A percentile compares a stretch with the other conserved stretches of the same genome.
Evolutionary conservation across 495 filamentous ascomycete species (phyloP).

Genomic region (Podospora australis): DNA sequence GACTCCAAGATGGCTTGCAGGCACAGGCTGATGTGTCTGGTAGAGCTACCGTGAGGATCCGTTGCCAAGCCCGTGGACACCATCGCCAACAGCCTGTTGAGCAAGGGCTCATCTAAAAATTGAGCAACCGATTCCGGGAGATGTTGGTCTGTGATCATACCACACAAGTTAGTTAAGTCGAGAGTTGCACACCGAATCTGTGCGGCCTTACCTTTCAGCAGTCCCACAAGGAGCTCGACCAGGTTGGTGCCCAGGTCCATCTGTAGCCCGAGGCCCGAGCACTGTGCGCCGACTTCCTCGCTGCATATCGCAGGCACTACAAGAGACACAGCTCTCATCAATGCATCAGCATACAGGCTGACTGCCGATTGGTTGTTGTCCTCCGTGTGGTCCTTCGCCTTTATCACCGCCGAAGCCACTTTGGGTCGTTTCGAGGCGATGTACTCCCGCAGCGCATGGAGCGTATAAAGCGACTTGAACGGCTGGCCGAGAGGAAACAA

Average conservation of each 20-base stretch:
- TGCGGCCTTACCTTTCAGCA: constrained; percentile 36
- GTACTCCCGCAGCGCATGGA: constrained; percentile 54
- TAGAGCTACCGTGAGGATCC: constrained; percentile 23
- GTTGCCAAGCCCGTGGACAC: constrained; percentile 17
- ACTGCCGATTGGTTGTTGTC: constrained; percentile 12
- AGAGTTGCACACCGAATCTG: not conserved
- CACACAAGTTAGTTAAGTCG: not conserved
- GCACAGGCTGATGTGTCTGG: constrained; percentile 43
- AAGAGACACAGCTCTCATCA: constrained; percentile 36
- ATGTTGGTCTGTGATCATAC: constrained; percentile 13
- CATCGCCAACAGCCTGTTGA: constrained; percentile 34
- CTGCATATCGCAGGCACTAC: constrained; percentile 42
- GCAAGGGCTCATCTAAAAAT: constrained; percentile 25
- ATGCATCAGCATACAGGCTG: constrained; percentile 22
- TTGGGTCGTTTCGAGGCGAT: constrained; percentile 27
- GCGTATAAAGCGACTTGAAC: constrained; percentile 68
- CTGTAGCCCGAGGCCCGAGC: constrained; percentile 32
- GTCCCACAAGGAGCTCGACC: constrained; percentile 34
- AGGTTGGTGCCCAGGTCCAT: constrained; percentile 37
- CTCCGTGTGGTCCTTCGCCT: constrained; percentile 6
- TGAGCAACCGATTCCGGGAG: constrained; percentile 17
- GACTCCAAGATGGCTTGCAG: constrained; percentile 61
- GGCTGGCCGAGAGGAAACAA: constrained; percentile 65
- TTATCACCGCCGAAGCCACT: no score
- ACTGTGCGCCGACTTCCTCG: constrained; percentile 31